A percentile compares a stretch with the other conserved stretches of the same genome.
These are phyloP conservation scores for Elaeis guineensis DNA, from an alignment of 176 grass and related monocot species.

Conservation along the genomic window DNA sequence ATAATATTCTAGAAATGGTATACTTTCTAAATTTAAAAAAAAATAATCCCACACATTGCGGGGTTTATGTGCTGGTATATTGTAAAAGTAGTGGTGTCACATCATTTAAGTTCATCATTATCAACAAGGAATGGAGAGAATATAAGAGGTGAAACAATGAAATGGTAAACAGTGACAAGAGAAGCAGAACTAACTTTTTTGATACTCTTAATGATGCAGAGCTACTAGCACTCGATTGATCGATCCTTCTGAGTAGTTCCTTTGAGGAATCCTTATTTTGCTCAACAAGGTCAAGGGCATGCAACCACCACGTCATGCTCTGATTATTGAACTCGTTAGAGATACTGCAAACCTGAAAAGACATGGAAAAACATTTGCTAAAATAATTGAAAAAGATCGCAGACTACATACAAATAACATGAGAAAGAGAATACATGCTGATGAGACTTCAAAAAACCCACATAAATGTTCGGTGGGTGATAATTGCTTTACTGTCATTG, in stretches of 20 bases:
- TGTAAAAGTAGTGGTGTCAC: too few species aligned
- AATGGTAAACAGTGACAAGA: conserved; percentile 13
- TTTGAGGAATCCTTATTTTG: conserved; percentile 46
- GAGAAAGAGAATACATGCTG: too few species aligned
- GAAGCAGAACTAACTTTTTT: conserved; percentile 50
- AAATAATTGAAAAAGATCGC: too few species aligned
- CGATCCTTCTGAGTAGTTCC: conserved; percentile 75
- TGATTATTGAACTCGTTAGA: conserved; percentile 50
- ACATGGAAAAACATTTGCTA: background rate
- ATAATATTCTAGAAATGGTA: too few species aligned
- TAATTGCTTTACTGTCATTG: too few species aligned
- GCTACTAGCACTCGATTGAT: conserved; percentile 54
- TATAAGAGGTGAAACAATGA: background rate
- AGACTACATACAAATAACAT: too few species aligned
- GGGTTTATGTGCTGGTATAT: too few species aligned
- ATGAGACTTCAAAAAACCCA: too few species aligned
- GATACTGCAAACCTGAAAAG: conserved; percentile 52
- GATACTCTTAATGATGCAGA: conserved; percentile 52
- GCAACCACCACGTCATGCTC: conserved; percentile 61
- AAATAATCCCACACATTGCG: too few species aligned
- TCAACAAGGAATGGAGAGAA: background rate
- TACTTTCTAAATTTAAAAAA: too few species aligned
- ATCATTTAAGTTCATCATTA: background rate
- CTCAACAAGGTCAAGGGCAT: conserved; percentile 65
- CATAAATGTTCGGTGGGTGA: too few species aligned